phyloP scores from a whole-genome alignment of 2,329 filamentous ascomycete species.

The Macrophomina tecta region DNA sequence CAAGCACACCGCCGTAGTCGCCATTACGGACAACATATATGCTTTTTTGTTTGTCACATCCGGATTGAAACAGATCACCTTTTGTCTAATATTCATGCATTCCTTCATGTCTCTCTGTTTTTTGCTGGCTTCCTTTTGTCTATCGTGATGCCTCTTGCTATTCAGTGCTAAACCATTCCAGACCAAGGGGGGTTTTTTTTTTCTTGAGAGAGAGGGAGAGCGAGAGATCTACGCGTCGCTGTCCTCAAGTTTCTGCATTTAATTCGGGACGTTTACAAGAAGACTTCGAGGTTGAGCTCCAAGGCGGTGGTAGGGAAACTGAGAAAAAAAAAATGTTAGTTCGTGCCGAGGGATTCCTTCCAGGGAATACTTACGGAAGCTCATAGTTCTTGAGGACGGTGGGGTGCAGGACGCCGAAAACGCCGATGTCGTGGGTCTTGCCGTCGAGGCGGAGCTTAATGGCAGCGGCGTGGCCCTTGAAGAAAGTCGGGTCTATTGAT shows the following conservation, averaged over 20 bases:
- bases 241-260: too few species aligned
- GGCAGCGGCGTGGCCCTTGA: conserved; percentile 85
- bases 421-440: conserved; percentile 78
- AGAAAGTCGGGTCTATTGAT: conserved; percentile 77
- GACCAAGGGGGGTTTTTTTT: not conserved
- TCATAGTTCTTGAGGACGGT: conserved; percentile 93
- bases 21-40: too few species aligned
- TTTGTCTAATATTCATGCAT: not conserved
- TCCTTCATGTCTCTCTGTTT: conserved; percentile 5
- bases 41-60: too few species aligned
- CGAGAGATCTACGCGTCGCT: too few species aligned
- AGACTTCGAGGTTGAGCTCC: conserved; percentile 92
- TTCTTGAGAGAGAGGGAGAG: too few species aligned
- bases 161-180: not conserved
- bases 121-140: conserved; percentile 6
- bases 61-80: too few species aligned
- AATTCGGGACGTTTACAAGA: conserved; percentile 63
- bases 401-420: conserved; percentile 93
- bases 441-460: conserved; percentile 78
- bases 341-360: not conserved
- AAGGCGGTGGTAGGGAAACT: conserved; percentile 91
- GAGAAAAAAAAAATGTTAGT: conserved; percentile 26
- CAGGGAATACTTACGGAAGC: conserved; percentile 65
- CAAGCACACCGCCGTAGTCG: too few species aligned
- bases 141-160: conserved; percentile 7